These are phyloP conservation scores for Jacaranda mimosifolia DNA, from an alignment of 257 asterid species.

Conservation along the genomic window DNA sequence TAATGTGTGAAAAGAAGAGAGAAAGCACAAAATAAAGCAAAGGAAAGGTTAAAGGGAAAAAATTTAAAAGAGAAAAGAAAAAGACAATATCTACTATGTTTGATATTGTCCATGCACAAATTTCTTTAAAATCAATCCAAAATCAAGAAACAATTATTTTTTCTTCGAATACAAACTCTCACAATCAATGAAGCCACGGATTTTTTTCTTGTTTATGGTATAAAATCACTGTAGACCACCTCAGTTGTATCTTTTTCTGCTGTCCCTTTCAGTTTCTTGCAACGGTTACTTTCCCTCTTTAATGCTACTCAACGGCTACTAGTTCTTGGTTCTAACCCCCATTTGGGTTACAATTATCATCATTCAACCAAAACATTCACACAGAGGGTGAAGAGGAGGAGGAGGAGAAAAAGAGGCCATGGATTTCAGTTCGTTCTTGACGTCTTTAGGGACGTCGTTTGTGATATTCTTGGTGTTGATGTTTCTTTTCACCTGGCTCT, in stretches of 20 bases:
- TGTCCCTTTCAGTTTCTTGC: conserved; percentile 18
- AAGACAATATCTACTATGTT: not conserved
- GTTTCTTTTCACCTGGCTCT: conserved; percentile 81
- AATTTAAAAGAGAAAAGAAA: not conserved
- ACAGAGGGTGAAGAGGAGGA: not conserved
- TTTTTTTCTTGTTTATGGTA: not conserved
- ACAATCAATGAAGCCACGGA: conserved; percentile 9
- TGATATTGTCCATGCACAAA: conserved; percentile 4
- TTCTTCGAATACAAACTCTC: conserved; percentile 30
- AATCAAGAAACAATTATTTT: not conserved
- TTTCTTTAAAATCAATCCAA: conserved; percentile 27
- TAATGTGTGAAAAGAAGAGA: conserved; percentile 16
- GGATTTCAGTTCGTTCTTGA: conserved; percentile 87
- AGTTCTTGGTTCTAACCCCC: not conserved
- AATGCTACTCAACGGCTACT: conserved; percentile 40
- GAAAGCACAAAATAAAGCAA: not conserved
- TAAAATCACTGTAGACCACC: not conserved
- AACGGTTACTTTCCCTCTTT: conserved; percentile 41
- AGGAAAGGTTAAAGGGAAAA: not conserved
- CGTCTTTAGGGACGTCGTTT: conserved; percentile 86
- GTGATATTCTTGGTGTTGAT: conserved; percentile 67
- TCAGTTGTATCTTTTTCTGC: not conserved
- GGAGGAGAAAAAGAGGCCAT: conserved; percentile 43
- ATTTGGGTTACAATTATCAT: not conserved
- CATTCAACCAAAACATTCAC: not conserved